These are phyloP conservation scores for Chrysopogon serrulatus DNA, from an alignment of 176 grass and related monocot species.

Conservation along the genomic window DNA sequence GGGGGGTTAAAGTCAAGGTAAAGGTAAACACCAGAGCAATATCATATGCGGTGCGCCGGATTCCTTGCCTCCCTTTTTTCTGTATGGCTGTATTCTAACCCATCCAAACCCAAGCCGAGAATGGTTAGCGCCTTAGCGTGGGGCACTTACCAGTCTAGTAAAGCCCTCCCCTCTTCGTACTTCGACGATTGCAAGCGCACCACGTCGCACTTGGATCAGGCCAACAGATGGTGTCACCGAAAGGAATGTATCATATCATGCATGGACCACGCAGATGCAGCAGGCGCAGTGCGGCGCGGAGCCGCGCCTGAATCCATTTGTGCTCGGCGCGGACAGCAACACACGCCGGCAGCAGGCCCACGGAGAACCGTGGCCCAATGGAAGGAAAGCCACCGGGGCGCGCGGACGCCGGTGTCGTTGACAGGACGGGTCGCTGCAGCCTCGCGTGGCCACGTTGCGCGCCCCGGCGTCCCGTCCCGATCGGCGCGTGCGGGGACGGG, in stretches of 20 bases:
- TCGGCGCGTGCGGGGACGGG: background rate
- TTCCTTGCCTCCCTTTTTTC: background rate
- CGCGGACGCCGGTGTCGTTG: background rate
- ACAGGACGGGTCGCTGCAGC: background rate
- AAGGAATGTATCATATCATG: background rate
- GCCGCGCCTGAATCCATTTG: background rate
- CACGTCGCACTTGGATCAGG: background rate
- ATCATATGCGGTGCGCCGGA: background rate
- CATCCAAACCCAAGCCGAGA: background rate
- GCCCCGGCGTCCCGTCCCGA: background rate
- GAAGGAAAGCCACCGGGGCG: background rate
- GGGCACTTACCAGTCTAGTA: background rate
- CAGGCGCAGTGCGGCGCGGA: no score
- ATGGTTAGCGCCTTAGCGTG: background rate
- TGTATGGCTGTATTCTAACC: background rate
- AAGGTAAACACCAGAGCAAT: background rate
- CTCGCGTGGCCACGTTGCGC: background rate
- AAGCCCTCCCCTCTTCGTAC: background rate
- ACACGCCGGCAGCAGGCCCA: background rate
- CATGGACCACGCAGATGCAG: no score
- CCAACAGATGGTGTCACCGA: background rate
- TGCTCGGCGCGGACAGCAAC: background rate
- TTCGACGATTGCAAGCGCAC: background rate
- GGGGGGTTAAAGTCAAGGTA: background rate
- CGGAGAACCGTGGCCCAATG: background rate